These are phyloP conservation scores for Aspergillus bertholletiae DNA, from an alignment of 495 filamentous ascomycete species.

Conservation along the genomic window DNA sequence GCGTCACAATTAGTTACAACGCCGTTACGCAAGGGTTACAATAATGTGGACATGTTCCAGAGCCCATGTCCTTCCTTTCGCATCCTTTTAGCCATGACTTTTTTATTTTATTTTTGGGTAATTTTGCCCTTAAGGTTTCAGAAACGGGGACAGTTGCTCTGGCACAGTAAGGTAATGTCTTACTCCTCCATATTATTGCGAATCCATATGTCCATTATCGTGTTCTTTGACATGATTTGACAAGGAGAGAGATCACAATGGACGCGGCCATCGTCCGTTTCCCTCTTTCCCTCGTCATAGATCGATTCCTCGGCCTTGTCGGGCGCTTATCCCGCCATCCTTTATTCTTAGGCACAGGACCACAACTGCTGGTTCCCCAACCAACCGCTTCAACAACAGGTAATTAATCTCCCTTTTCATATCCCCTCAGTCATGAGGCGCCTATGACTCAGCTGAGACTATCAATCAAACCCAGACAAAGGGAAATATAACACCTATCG, in stretches of 20 bases:
- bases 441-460: not conserved
- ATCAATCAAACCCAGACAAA: no score
- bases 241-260: not conserved
- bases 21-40: slow-evolving; percentile 43
- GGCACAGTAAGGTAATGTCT: not conserved
- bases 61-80: not conserved
- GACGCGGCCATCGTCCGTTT: slow-evolving; percentile 1
- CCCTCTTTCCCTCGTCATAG: not conserved
- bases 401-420: not conserved
- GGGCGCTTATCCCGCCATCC: slow-evolving; percentile 13
- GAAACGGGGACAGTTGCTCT: not conserved
- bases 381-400: slow-evolving; percentile 2
- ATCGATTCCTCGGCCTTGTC: slow-evolving; percentile 5
- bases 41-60: slow-evolving; percentile 12
- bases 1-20: slow-evolving; percentile 15
- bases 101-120: no score
- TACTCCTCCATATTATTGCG: not conserved
- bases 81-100: not conserved
- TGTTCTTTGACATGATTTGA: not conserved
- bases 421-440: not conserved
- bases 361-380: slow-evolving; percentile 1
- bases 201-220: not conserved
- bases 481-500: no score
- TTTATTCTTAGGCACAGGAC: not conserved
- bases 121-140: not conserved